A percentile compares a stretch with the other conserved stretches of the same genome.
Evolutionary conservation across 164 flowering plant species (phyloP).

Genomic region (Cinnamomum chago): DNA sequence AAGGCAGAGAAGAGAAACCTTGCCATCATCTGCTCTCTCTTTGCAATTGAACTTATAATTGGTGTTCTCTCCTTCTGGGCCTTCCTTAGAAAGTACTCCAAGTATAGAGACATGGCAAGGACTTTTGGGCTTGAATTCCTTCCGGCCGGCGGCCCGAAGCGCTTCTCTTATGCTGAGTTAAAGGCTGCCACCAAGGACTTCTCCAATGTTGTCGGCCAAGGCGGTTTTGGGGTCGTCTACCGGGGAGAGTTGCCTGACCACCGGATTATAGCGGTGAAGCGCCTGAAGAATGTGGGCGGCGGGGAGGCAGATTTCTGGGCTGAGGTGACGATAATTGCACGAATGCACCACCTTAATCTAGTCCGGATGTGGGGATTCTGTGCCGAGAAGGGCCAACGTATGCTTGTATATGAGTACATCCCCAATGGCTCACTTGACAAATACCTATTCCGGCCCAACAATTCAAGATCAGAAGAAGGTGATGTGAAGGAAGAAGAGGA

Average conservation of each 20-base stretch:
- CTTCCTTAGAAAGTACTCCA: slow-evolving; percentile 57
- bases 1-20: slow-evolving; percentile 46
- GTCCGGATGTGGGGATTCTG: slow-evolving; percentile 81
- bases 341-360: slow-evolving; percentile 85
- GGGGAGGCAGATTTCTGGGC: slow-evolving; percentile 82
- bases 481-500: background rate
- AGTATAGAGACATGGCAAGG: slow-evolving; percentile 70
- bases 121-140: slow-evolving; percentile 64
- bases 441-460: slow-evolving; percentile 30
- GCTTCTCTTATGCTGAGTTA: slow-evolving; percentile 60
- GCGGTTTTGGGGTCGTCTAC: slow-evolving; percentile 72
- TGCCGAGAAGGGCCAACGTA: slow-evolving; percentile 61
- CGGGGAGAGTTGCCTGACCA: slow-evolving; percentile 56
- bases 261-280: slow-evolving; percentile 63
- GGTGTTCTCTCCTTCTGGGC: slow-evolving; percentile 64
- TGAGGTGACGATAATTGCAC: slow-evolving; percentile 73
- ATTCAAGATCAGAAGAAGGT: background rate
- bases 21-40: slow-evolving; percentile 43
- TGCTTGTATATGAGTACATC: slow-evolving; percentile 61
- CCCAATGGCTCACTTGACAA: slow-evolving; percentile 61
- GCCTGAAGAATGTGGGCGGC: slow-evolving; percentile 41
- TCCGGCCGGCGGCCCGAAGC: slow-evolving; percentile 67
- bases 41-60: slow-evolving; percentile 54
- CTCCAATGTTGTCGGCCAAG: slow-evolving; percentile 50
- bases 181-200: slow-evolving; percentile 62